phyloP scores from a whole-genome alignment of 495 filamentous ascomycete genomes.

The Tuber borchii region DNA sequence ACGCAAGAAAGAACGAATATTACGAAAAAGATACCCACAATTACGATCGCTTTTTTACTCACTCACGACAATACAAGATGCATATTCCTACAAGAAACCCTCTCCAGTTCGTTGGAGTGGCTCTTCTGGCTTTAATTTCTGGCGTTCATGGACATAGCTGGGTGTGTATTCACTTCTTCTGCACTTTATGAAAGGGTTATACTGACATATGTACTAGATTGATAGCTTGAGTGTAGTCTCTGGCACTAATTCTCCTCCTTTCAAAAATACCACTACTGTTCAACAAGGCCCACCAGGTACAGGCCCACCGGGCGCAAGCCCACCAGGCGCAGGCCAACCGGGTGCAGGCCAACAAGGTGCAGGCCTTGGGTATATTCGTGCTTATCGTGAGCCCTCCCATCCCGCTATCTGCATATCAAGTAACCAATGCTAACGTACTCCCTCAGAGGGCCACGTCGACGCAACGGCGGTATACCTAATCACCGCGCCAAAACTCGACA shows the following conservation, averaged over 20 bases:
- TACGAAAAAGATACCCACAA: background rate
- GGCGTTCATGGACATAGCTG: slow-evolving; percentile 26
- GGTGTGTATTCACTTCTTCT: slow-evolving; percentile 17
- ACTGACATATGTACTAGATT: slow-evolving; percentile 17
- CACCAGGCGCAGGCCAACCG: background rate
- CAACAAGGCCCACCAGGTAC: background rate
- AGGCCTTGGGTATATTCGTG: slow-evolving; percentile 22
- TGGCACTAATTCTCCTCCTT: slow-evolving; percentile 1
- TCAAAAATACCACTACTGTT: background rate
- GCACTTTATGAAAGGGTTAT: slow-evolving; percentile 3
- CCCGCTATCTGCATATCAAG: background rate
- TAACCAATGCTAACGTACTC: slow-evolving; percentile 7
- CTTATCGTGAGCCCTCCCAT: slow-evolving; percentile 10
- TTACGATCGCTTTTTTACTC: slow-evolving; percentile 5
- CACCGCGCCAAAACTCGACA: slow-evolving; percentile 7
- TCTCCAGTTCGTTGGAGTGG: slow-evolving; percentile 15
- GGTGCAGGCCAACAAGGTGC: background rate
- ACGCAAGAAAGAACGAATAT: background rate
- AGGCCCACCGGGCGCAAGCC: too few relatives aligned
- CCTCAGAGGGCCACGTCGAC: slow-evolving; percentile 14
- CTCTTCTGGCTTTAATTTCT: slow-evolving; percentile 12
- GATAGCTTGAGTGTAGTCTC: slow-evolving; percentile 29
- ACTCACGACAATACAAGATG: slow-evolving; percentile 13
- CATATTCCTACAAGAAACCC: slow-evolving; percentile 12
- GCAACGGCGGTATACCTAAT: slow-evolving; percentile 12